Evolutionary conservation across 805 yeast species (phyloP).

Genomic region (Naumovozyma castellii): DNA sequence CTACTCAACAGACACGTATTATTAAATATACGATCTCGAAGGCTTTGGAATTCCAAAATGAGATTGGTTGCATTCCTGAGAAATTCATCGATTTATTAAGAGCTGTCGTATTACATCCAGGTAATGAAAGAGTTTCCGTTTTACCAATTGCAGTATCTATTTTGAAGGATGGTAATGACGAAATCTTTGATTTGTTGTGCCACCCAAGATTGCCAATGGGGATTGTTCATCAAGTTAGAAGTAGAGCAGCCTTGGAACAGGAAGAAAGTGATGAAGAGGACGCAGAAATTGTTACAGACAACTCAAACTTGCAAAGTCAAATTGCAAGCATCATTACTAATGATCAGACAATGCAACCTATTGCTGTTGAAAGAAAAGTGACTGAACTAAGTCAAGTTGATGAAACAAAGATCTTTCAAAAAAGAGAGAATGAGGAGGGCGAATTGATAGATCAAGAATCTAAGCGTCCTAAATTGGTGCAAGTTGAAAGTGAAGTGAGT

Average conservation of each 20-base stretch:
- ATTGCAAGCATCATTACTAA: neutral
- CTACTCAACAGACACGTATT: slow-evolving; percentile 56
- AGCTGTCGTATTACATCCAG: slow-evolving; percentile 59
- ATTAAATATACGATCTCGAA: slow-evolving; percentile 36
- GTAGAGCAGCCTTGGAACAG: slow-evolving; percentile 5
- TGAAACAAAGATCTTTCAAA: slow-evolving; percentile 9
- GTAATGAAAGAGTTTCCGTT: slow-evolving; percentile 49
- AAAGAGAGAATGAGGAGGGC: slow-evolving; percentile 5
- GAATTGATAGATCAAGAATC: slow-evolving; percentile 1
- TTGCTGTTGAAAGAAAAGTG: neutral
- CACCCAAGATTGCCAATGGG: slow-evolving; percentile 68
- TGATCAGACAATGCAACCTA: neutral
- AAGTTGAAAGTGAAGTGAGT: slow-evolving; percentile 6
- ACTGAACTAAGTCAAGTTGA: slow-evolving; percentile 2
- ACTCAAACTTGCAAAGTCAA: slow-evolving; percentile 1
- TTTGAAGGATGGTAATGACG: slow-evolving; percentile 38
- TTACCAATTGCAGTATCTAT: slow-evolving; percentile 59
- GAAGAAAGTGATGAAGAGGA: slow-evolving; percentile 6
- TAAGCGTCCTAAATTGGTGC: slow-evolving; percentile 1
- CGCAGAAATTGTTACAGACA: neutral
- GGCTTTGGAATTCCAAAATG: slow-evolving; percentile 26
- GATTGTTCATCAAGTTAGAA: slow-evolving; percentile 21
- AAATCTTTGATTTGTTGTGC: slow-evolving; percentile 47
- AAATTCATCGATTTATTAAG: slow-evolving; percentile 36
- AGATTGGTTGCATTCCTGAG: slow-evolving; percentile 22